Evolutionary conservation across 2,329 filamentous ascomycete genomes (phyloP), one percentile per base, ranked within the genome.

Genomic region (Mycosphaerella sp.): DNA sequence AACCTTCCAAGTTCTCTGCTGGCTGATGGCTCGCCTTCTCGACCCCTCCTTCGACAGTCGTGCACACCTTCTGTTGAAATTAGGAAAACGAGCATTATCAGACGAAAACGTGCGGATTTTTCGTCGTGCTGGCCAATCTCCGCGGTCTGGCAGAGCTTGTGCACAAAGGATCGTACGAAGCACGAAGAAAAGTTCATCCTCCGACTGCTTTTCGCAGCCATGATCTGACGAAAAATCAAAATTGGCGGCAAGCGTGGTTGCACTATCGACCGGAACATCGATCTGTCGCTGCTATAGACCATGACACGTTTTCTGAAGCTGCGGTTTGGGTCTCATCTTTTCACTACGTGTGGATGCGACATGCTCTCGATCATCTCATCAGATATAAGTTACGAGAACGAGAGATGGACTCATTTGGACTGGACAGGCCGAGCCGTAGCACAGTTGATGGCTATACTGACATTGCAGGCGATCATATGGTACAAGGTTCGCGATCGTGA

Each of bases 381-480:
- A 40, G 12, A 32, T 27, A 43, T 14, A 43, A 17, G n/a, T 21
- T 37, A 7, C 30, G 25, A 32, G 25, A 17, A 17, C 4, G 21
- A 21, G 21, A 6, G 21, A 21, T 21, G 21, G 21, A 21, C 6
- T 4, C 21, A 6, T 21, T 21, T 4, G 35, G 43, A 34, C 13
- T 34, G 17, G 41, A 32, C 8, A 45, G 9, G 34, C 16, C 35
- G 3, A 44, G 45, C 4, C 41, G 44, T n/a, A 48, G 36, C 25
- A 53, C 45, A 4, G 37, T 53, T n/a, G 35, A 45, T 32, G 42
- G 39, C 2, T 49, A 37, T 18, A 49, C 50, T 8, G 50, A 53
- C 30, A 53, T 53, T 39, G 45, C 50, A 2, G 50, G 50, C 6
- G 49, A 53, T 41, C 50, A 53, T 49, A 41, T 39, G 42, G 44